Base-by-base conservation (phyloP, 495 filamentous ascomycete genomes). In the Penicillium coffeae region DNA sequence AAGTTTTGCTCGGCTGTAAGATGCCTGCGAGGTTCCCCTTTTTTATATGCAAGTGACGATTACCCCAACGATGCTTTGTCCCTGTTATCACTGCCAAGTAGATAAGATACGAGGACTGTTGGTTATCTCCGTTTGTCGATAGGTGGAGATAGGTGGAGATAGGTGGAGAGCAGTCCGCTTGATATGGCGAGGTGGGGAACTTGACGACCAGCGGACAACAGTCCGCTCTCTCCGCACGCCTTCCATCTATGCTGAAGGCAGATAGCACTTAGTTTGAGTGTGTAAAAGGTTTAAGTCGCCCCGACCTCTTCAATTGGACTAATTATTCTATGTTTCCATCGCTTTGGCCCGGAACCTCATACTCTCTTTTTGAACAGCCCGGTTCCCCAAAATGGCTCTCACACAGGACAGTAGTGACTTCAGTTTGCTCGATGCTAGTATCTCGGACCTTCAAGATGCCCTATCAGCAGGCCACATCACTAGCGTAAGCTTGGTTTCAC, bases 381-480 rank as follows among this genome's bases (percentile, higher is more conserved):
- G 12, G 10, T 30, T 18, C 22, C 14, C 5, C 21, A 13, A 21
- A 32, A 47, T 22, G 2, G 60, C 60, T 57, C 18, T 42, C 35
- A 44, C 42, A 19, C 9, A 35, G 42, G 5, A 75, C 12, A 3
- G 12, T 0, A 15, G 74, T 42, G 71, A 71, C 14, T 61, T 85
- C 45, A 65, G 62, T n/a, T 59, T 87, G 25, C 79, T 84, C 57
- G 84, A 87, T 50, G 72, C 80, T 4, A 73, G 69, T 34, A 79
- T 80, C 35, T 69, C 76, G 46, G 60, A 76, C 10, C 62, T 81
- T 18, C 77, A 79, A 52, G 41, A 59, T 15, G 61, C 58, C 10
- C 69, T 79, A 58, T 50, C 48, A 22, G 50, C 56, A 4, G 71
- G 75, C 0, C 50, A 42, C 7, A 54, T 79, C 45, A 79, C 71